These are phyloP conservation scores for Raffaelea ambrosiae DNA, from an alignment of 2,329 filamentous ascomycete species.

Conservation along the genomic window DNA sequence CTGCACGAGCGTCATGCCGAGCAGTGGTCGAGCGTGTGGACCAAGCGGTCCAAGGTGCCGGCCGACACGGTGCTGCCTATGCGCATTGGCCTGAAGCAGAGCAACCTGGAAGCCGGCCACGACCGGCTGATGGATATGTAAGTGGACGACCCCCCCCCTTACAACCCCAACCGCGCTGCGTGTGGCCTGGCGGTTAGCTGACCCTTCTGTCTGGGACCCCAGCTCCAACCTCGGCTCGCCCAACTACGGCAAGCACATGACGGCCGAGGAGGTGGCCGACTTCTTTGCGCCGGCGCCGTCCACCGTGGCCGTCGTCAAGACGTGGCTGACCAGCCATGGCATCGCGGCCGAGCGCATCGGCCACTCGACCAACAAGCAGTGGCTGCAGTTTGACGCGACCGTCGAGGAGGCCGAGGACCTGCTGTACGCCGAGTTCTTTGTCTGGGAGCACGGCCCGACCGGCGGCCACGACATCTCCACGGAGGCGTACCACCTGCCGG, in stretches of 20 bases:
- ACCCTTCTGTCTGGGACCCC: no score
- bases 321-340: conserved; percentile 23
- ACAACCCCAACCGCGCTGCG: no score
- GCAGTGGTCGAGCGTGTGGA: no score
- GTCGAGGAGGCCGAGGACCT: conserved; percentile 17
- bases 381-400: conserved; percentile 19
- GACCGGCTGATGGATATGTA: conserved; percentile 22
- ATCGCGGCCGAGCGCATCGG: conserved; percentile 16
- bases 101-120: conserved; percentile 21
- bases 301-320: conserved; percentile 21
- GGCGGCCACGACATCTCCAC: conserved; percentile 14
- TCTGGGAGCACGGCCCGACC: conserved; percentile 14
- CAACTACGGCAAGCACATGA: conserved; percentile 30
- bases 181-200: no score
- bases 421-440: conserved; percentile 16
- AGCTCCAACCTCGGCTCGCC: conserved; percentile 19
- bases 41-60: no score
- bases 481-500: conserved; percentile 33
- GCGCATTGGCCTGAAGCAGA: conserved; percentile 16
- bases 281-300: conserved; percentile 26
- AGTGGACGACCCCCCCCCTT: no score
- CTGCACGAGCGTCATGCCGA: no score
- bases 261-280: conserved; percentile 24
- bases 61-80: conserved; percentile 15
- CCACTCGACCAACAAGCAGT: conserved; percentile 16